Evolutionary conservation across 805 yeast species (phyloP).

Genomic region (Osmozyma mogii): DNA sequence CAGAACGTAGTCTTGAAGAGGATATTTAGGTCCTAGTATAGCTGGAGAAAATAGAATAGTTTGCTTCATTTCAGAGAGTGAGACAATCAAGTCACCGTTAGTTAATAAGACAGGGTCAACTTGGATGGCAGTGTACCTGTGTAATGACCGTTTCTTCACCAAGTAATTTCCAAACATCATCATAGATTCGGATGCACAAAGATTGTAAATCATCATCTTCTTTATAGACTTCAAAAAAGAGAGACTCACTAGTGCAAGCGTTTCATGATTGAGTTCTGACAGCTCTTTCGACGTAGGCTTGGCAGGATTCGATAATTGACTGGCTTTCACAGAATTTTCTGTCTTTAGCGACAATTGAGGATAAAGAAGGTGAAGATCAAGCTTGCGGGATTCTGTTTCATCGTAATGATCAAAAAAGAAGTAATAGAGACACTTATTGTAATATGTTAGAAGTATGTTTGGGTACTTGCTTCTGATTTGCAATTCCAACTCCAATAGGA

Average conservation of each 20-base stretch:
- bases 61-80: constrained; percentile 18
- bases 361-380: constrained; percentile 8
- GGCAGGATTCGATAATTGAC: constrained; percentile 23
- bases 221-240: constrained; percentile 34
- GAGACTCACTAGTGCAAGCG: constrained; percentile 25
- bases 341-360: constrained; percentile 19
- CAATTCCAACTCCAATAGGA: constrained; percentile 33
- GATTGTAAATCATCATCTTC: constrained; percentile 26
- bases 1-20: constrained; percentile 9
- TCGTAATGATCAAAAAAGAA: constrained; percentile 24
- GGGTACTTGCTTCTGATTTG: constrained; percentile 29
- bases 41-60: constrained; percentile 21
- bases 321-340: constrained; percentile 16
- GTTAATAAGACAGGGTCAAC: constrained; percentile 31
- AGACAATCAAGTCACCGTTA: constrained; percentile 32
- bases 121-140: constrained; percentile 3
- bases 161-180: constrained; percentile 32
- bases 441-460: constrained; percentile 30
- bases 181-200: constrained; percentile 19
- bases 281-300: constrained; percentile 9
- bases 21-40: constrained; percentile 6
- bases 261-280: constrained; percentile 2
- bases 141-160: constrained; percentile 14
- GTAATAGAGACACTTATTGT: constrained; percentile 31
- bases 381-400: neutral